phyloP scores from a whole-genome alignment of 306 rosid species.

The Morella rubra region DNA sequence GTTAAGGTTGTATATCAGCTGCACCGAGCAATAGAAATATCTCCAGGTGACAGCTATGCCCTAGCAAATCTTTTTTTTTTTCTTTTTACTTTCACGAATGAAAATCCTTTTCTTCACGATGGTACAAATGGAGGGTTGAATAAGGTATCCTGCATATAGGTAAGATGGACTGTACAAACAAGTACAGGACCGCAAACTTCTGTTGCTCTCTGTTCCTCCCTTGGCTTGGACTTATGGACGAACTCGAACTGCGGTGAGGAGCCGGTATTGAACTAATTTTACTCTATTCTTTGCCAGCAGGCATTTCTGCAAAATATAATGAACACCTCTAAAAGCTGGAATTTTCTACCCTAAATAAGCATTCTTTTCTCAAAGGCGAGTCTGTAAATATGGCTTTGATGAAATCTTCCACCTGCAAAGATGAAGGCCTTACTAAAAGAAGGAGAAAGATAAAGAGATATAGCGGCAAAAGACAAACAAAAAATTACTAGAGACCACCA shows the following conservation, averaged over 20 bases:
- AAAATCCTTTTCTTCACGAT: too few relatives aligned
- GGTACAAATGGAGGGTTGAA: too few relatives aligned
- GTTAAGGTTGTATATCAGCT: too few relatives aligned
- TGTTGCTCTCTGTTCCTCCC: background rate
- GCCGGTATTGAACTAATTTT: background rate
- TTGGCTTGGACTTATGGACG: background rate
- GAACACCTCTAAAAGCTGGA: slow-evolving; percentile 35
- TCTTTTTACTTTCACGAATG: too few relatives aligned
- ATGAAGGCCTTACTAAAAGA: slow-evolving; percentile 2
- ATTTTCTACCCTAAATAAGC: slow-evolving; percentile 73
- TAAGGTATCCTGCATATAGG: too few relatives aligned
- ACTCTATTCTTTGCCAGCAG: slow-evolving; percentile 16
- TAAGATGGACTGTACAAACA: too few relatives aligned
- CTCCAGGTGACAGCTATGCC: too few relatives aligned
- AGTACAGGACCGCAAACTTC: background rate
- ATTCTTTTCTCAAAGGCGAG: slow-evolving; percentile 74
- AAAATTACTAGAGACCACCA: too few relatives aligned
- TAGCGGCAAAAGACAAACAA: background rate
- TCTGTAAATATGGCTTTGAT: slow-evolving; percentile 86
- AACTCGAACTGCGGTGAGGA: background rate
- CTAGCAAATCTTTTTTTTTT: too few relatives aligned
- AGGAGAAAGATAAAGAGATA: background rate
- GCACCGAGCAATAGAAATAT: too few relatives aligned
- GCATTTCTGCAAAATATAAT: background rate
- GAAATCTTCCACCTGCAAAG: slow-evolving; percentile 65